Conservation (phyloP, 2,329 filamentous ascomycete species). For the Cadophora sp. region DNA sequence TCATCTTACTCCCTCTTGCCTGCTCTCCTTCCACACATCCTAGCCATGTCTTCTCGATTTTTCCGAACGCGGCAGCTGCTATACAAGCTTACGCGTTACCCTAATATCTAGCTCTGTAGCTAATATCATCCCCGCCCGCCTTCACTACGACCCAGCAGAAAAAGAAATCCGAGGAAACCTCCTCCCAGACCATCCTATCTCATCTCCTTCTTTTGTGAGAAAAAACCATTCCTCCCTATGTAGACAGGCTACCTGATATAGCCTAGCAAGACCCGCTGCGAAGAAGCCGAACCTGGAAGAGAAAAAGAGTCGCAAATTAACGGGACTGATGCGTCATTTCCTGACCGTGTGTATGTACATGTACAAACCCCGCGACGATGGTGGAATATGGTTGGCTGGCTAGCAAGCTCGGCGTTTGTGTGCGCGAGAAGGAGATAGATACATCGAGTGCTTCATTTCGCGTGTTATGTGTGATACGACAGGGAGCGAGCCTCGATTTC, state of each 20-base stretch:
- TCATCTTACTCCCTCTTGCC: background rate
- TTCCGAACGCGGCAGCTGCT: background rate
- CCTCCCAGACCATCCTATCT: too few species aligned
- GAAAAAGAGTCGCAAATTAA: background rate
- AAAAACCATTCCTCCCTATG: constrained; percentile 1
- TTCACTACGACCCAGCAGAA: background rate
- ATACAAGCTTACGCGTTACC: background rate
- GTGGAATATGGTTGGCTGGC: background rate
- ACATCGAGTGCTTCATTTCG: background rate
- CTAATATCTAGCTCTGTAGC: background rate
- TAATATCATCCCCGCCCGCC: background rate
- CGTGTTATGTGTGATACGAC: background rate
- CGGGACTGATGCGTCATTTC: background rate
- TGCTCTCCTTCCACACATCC: background rate
- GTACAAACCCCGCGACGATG: background rate
- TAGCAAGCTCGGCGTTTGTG: background rate
- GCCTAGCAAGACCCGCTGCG: constrained; percentile 35
- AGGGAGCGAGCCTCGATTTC: background rate
- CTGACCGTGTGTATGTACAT: constrained; percentile 19
- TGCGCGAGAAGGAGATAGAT: too few species aligned
- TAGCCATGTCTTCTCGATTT: background rate
- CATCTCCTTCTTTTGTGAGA: background rate
- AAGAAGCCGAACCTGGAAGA: constrained; percentile 13
- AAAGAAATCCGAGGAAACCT: too few species aligned
- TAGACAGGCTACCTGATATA: constrained; percentile 11